These are phyloP conservation scores for Penicillium fimorum DNA, from an alignment of 495 filamentous ascomycete genomes.

Conservation along the genomic window DNA sequence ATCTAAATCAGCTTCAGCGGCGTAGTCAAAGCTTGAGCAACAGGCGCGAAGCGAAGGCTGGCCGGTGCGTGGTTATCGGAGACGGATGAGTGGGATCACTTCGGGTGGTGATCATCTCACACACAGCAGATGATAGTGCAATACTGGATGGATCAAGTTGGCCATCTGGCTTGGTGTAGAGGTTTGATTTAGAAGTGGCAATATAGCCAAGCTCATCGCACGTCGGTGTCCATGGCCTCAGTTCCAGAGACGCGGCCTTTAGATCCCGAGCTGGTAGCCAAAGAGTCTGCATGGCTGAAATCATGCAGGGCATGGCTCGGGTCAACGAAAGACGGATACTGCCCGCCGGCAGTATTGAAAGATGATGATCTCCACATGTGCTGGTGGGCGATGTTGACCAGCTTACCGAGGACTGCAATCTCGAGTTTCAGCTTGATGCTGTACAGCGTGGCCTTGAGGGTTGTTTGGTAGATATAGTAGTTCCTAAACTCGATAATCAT, in stretches of 20 bases:
- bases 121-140: not conserved
- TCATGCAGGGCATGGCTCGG: constrained; percentile 19
- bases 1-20: not conserved
- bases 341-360: constrained; percentile 12
- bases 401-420: constrained; percentile 30
- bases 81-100: not conserved
- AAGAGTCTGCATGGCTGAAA: constrained; percentile 20
- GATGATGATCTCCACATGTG: constrained; percentile 24
- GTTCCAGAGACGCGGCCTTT: constrained; percentile 20
- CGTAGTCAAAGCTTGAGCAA: not conserved
- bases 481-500: constrained; percentile 34
- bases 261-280: constrained; percentile 14
- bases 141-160: not conserved
- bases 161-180: not conserved
- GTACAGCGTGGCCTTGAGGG: constrained; percentile 31
- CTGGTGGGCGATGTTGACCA: constrained; percentile 32
- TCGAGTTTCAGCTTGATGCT: constrained; percentile 33
- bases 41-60: not conserved
- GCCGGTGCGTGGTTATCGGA: not conserved
- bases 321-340: constrained; percentile 31
- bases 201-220: not conserved
- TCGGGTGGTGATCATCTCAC: not conserved
- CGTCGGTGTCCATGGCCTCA: constrained; percentile 14
- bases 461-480: constrained; percentile 34
- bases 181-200: not conserved